A percentile compares a stretch with the other conserved stretches of the same genome.
Conservation (phyloP, 2,329 filamentous ascomycete genomes). For the Colletotrichum lupini region DNA sequence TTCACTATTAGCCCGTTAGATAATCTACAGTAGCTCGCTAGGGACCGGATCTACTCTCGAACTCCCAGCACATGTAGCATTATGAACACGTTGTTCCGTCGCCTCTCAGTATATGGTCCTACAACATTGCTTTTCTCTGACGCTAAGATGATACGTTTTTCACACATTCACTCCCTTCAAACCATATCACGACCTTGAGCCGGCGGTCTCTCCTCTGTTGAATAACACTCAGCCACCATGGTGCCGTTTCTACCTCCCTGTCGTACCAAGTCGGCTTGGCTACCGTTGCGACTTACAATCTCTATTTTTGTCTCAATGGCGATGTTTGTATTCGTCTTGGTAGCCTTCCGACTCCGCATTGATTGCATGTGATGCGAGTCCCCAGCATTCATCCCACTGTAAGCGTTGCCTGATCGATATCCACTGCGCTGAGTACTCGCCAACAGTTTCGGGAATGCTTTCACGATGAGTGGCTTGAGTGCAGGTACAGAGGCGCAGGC, state of each 20-base stretch:
- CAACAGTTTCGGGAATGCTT: conserved; percentile 37
- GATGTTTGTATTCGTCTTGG: not conserved
- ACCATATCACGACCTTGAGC: no score
- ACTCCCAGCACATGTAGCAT: not conserved
- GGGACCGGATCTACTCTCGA: not conserved
- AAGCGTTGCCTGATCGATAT: not conserved
- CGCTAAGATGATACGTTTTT: no score
- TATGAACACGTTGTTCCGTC: not conserved
- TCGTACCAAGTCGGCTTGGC: no score
- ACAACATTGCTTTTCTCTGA: not conserved
- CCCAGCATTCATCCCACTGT: not conserved
- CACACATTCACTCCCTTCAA: no score
- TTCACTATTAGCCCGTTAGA: no score
- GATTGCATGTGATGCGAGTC: conserved; percentile 17
- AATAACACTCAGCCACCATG: no score
- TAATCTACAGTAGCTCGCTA: not conserved
- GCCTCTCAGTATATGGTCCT: not conserved
- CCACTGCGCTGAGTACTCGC: conserved; percentile 7
- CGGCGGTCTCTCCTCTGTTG: no score
- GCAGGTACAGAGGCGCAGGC: conserved; percentile 48
- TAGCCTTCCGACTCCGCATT: not conserved
- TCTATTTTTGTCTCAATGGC: conserved; percentile 10
- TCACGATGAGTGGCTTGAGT: conserved; percentile 46
- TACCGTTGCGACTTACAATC: not conserved
- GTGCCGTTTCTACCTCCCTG: no score